phyloP scores from a whole-genome alignment of 768 basidiomycete genomes.

The Termitomyces sp. region DNA sequence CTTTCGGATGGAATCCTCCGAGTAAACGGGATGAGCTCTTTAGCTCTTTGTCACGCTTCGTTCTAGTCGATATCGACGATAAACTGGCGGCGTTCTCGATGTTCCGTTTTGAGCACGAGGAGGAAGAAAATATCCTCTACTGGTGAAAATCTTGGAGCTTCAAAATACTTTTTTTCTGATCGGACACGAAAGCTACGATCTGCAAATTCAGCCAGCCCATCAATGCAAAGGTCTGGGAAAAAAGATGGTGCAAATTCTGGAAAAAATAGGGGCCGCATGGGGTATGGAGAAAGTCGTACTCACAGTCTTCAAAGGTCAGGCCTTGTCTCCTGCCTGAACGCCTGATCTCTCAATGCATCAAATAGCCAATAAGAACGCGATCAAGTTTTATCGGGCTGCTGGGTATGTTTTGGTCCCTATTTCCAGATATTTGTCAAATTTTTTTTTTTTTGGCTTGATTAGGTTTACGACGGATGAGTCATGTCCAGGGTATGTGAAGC shows the following conservation, averaged over 20 bases:
- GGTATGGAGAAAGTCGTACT: slow-evolving; percentile 71
- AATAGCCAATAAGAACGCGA: slow-evolving; percentile 45
- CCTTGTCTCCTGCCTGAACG: background rate
- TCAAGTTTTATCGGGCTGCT: slow-evolving; percentile 49
- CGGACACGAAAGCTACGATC: slow-evolving; percentile 59
- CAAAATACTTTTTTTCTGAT: background rate
- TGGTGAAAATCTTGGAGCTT: slow-evolving; percentile 45
- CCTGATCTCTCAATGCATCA: slow-evolving; percentile 11
- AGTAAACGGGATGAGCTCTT: slow-evolving; percentile 63
- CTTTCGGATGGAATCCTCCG: slow-evolving; percentile 64
- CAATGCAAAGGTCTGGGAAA: slow-evolving; percentile 61
- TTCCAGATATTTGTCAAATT: background rate
- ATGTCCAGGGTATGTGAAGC: slow-evolving; percentile 44
- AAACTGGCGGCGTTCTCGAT: slow-evolving; percentile 43
- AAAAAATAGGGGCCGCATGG: slow-evolving; percentile 48
- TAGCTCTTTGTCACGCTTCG: slow-evolving; percentile 55
- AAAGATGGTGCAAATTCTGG: slow-evolving; percentile 47
- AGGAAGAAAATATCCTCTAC: slow-evolving; percentile 59
- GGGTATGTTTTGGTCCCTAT: slow-evolving; percentile 42
- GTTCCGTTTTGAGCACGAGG: slow-evolving; percentile 77
- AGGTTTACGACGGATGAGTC: slow-evolving; percentile 56
- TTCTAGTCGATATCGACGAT: slow-evolving; percentile 38
- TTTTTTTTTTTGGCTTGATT: background rate
- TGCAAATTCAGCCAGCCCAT: slow-evolving; percentile 52
- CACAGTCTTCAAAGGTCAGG: slow-evolving; percentile 72